These are phyloP conservation scores for Amanita rubescens DNA, from an alignment of 768 basidiomycete species.

Conservation along the genomic window DNA sequence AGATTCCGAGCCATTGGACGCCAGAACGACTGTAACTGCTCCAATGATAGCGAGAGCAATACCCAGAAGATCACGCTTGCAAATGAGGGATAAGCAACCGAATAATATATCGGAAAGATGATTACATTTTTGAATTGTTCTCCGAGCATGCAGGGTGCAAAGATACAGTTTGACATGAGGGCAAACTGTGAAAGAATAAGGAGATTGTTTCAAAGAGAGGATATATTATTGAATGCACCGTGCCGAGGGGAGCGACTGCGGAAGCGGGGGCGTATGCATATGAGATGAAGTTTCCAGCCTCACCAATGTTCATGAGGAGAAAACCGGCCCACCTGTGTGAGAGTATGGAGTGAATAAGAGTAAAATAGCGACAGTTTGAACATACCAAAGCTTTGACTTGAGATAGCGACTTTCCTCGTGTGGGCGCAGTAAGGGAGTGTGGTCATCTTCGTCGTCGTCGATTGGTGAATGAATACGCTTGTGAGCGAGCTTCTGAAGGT, in stretches of 20 bases:
- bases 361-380: no score
- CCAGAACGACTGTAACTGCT: constrained; percentile 87
- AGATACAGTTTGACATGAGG: constrained; percentile 91
- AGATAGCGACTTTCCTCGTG: constrained; percentile 65
- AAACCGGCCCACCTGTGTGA: constrained; percentile 94
- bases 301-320: constrained; percentile 83
- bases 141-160: constrained; percentile 78
- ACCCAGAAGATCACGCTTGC: constrained; percentile 70
- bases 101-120: constrained; percentile 8
- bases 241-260: constrained; percentile 93
- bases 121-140: constrained; percentile 76
- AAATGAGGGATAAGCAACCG: constrained; percentile 11
- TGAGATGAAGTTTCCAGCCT: constrained; percentile 84
- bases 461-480: constrained; percentile 42
- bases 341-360: no score
- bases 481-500: constrained; percentile 90
- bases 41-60: constrained; percentile 79
- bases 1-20: constrained; percentile 64
- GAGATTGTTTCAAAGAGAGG: constrained; percentile 7
- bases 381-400: constrained; percentile 82
- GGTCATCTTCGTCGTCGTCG: constrained; percentile 18
- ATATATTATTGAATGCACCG: constrained; percentile 51
- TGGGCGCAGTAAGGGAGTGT: constrained; percentile 21
- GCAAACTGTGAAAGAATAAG: constrained; percentile 52
- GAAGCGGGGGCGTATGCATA: constrained; percentile 89